Evolutionary conservation across 768 basidiomycete genomes (phyloP).

Genomic region (Solioccasus polychromus): DNA sequence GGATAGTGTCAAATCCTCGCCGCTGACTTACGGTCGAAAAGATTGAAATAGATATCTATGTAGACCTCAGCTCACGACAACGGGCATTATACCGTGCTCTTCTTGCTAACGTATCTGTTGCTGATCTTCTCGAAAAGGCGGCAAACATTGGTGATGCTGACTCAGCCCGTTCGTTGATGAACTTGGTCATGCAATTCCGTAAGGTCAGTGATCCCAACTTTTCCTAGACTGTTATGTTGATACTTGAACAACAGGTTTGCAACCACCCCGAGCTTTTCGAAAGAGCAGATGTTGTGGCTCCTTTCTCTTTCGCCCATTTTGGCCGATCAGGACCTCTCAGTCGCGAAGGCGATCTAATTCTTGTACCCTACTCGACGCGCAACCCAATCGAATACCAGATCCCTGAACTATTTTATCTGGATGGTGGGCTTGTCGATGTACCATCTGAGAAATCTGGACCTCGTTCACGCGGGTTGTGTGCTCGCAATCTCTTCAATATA

Average conservation of each 20-base stretch:
- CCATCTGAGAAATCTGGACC: constrained; percentile 53
- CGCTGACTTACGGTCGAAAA: constrained; percentile 73
- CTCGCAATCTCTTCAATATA: constrained; percentile 78
- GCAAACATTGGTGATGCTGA: constrained; percentile 88
- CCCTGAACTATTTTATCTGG: constrained; percentile 73
- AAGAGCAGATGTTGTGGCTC: constrained; percentile 91
- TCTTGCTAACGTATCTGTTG: constrained; percentile 89
- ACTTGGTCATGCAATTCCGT: constrained; percentile 99
- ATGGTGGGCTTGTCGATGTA: constrained; percentile 68
- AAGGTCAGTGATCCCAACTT: constrained; percentile 54
- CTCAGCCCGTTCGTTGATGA: constrained; percentile 94
- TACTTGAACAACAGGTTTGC: constrained; percentile 62
- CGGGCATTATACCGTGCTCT: constrained; percentile 86
- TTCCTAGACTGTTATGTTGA: not conserved
- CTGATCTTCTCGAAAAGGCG: constrained; percentile 91
- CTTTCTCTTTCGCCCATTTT: constrained; percentile 85
- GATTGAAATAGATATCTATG: constrained; percentile 96
- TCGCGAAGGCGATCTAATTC: constrained; percentile 84
- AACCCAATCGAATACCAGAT: constrained; percentile 82
- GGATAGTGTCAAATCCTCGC: constrained; percentile 60
- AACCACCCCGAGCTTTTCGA: constrained; percentile 99
- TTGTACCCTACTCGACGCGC: constrained; percentile 79
- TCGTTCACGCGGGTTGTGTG: constrained; percentile 50
- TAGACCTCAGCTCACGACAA: constrained; percentile 92
- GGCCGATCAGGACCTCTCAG: constrained; percentile 77